Evolutionary conservation across 2,329 filamentous ascomycete genomes (phyloP), one percentile per base, ranked within the genome.

Genomic region (Botrytis fabae): DNA sequence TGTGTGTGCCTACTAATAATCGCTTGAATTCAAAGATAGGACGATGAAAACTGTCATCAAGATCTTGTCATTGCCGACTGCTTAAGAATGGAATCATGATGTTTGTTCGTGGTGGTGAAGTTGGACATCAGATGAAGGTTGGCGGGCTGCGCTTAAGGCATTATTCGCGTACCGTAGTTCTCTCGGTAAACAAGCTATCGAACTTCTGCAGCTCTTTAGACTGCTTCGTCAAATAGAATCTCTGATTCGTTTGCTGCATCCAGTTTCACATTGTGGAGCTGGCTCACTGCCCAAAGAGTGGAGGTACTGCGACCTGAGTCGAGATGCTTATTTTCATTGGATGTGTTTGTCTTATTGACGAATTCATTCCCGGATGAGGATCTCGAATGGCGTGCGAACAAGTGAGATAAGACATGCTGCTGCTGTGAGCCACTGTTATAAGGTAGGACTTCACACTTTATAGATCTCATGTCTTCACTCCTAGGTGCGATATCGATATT

Each of bases 381-480:
- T 40, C 59, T 61, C 25, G 40, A 46, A 64, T 64, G 42, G n/a
- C 62, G 40, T 35, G 62, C 62, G 62, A 64, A 46, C n/a, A 18
- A 64, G 38, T 14, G 10, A 46, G 61, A 63, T 63, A 63, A 63
- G 61, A 42, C 10, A 22, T 46, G 25, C 16, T 44, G 40, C n/a
- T 42, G n/a, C 18, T 12, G 38, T 32, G 7, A 28, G 40, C 61
- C n/a, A 44, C 3, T 35, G 62, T 25, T 46, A 64, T 42, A 25
- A 28, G 46, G 42, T 22, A 64, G 10, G 28, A 46, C 9, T 28
- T 61, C 20, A 40, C 35, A 40, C 5, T 12, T 61, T 40, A 12
- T 7, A 22, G 2, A 64, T 28, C 10, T 35, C 35, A 64, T 14
- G 62, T 64, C 20, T 28, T 46, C n/a, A 40, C n/a, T 57, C 16